A percentile compares a stretch with the other conserved stretches of the same genome.
Evolutionary conservation across 164 flowering plant genomes (phyloP).

Genomic region (Annona cherimola): DNA sequence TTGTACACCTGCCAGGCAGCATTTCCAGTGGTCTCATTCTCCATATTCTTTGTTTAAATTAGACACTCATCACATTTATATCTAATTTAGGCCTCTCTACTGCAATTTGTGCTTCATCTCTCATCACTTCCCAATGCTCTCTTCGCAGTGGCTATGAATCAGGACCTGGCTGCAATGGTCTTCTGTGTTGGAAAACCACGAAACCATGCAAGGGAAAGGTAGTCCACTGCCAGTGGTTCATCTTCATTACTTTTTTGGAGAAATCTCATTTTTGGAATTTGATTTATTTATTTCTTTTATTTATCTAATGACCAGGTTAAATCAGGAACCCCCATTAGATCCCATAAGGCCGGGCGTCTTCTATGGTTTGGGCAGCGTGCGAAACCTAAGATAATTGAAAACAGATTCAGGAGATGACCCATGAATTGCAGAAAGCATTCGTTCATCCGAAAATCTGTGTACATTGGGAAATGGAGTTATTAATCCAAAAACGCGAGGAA

Average conservation of each 20-base stretch:
- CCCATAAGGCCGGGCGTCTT: conserved; percentile 1
- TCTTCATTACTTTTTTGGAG: not conserved
- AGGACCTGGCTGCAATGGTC: conserved; percentile 18
- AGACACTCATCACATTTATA: no score
- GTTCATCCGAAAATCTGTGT: not conserved
- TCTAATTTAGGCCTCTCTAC: not conserved
- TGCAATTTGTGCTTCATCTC: not conserved
- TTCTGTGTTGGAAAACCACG: conserved; percentile 18
- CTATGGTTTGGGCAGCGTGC: conserved; percentile 12
- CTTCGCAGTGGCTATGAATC: conserved; percentile 15
- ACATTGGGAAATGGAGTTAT: conserved; percentile 1
- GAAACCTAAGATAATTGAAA: conserved; percentile 6
- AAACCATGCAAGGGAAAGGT: conserved; percentile 10
- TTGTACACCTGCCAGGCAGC: no score
- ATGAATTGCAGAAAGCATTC: not conserved
- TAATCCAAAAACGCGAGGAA: conserved; percentile 1
- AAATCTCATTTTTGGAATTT: not conserved
- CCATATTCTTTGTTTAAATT: no score
- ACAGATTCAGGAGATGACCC: conserved; percentile 1
- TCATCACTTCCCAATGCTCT: not conserved
- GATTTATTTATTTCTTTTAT: not conserved
- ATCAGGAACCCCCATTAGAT: conserved; percentile 3
- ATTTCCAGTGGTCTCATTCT: no score
- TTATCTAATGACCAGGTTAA: conserved; percentile 4
- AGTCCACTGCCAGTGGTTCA: not conserved